Percentiles rank a stretch among this genome's conserved stretches.
These are phyloP conservation scores for Ustilago vetiveriae DNA, from an alignment of 1,284 basidiomycete genomes.

Conservation along the genomic window DNA sequence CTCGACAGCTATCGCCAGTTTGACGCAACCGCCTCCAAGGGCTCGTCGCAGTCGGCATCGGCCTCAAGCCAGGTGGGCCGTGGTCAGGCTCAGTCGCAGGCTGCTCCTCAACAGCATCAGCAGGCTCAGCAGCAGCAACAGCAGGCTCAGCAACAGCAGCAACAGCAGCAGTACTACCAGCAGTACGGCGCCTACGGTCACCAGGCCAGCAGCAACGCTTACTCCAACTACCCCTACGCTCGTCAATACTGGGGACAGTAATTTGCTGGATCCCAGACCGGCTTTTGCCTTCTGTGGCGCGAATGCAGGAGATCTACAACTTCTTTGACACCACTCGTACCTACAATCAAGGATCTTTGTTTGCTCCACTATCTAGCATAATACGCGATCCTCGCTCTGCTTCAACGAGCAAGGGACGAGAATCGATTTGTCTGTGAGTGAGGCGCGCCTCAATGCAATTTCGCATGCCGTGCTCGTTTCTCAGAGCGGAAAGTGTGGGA, in stretches of 20 bases:
- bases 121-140: slow-evolving; percentile 46
- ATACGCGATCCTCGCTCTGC: no score
- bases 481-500: no score
- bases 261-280: neutral
- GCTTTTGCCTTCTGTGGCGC: neutral
- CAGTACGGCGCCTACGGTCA: slow-evolving; percentile 62
- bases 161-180: slow-evolving; percentile 64
- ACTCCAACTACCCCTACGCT: slow-evolving; percentile 60
- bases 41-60: slow-evolving; percentile 20
- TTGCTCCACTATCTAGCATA: neutral
- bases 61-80: slow-evolving; percentile 39
- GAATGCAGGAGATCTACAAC: no score
- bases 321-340: neutral
- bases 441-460: no score
- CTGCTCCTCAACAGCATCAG: slow-evolving; percentile 34
- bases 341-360: neutral
- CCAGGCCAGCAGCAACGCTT: slow-evolving; percentile 56
- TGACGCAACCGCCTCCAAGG: slow-evolving; percentile 44
- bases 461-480: no score
- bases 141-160: slow-evolving; percentile 45
- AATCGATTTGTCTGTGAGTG: no score
- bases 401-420: no score
- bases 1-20: slow-evolving; percentile 52
- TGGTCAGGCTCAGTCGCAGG: slow-evolving; percentile 43
- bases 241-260: slow-evolving; percentile 64